Percentiles rank a stretch among this genome's conserved stretches.
These are phyloP conservation scores for Niveomyces coronatus DNA, from an alignment of 2,329 filamentous ascomycete genomes.

Conservation along the genomic window DNA sequence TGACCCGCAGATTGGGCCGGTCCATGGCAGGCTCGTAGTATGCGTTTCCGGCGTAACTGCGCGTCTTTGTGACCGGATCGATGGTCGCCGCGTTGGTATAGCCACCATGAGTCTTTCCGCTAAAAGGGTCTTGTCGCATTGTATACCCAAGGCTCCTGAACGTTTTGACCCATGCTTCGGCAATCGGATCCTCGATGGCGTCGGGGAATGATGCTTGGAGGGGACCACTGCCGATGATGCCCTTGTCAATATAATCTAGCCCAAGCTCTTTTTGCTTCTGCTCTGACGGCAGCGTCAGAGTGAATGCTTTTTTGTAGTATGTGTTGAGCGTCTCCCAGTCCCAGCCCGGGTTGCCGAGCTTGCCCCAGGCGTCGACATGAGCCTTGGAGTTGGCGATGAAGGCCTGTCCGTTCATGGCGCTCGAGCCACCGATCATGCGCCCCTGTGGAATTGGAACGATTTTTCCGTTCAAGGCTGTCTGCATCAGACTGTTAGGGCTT, in stretches of 20 bases:
- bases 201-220: conserved; percentile 14
- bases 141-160: no score
- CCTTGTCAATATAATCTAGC: no score
- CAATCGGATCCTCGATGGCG: no score
- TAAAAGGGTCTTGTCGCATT: conserved; percentile 13
- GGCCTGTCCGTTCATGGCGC: no score
- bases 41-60: conserved; percentile 17
- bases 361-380: conserved; percentile 20
- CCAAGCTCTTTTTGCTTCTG: background rate
- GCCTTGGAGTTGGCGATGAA: no score
- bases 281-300: background rate
- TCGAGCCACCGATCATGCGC: no score
- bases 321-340: conserved; percentile 14
- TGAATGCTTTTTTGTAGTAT: conserved; percentile 11
- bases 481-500: no score
- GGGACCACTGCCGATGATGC: conserved; percentile 14
- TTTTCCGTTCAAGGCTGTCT: no score
- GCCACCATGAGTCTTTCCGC: conserved; percentile 12
- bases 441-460: no score
- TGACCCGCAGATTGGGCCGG: conserved; percentile 17
- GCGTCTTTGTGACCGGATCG: conserved; percentile 15
- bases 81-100: conserved; percentile 13
- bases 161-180: no score
- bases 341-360: conserved; percentile 20
- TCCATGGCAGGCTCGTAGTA: conserved; percentile 14